These are phyloP conservation scores for Candida suzukii DNA, from an alignment of 805 yeast species.

Conservation along the genomic window DNA sequence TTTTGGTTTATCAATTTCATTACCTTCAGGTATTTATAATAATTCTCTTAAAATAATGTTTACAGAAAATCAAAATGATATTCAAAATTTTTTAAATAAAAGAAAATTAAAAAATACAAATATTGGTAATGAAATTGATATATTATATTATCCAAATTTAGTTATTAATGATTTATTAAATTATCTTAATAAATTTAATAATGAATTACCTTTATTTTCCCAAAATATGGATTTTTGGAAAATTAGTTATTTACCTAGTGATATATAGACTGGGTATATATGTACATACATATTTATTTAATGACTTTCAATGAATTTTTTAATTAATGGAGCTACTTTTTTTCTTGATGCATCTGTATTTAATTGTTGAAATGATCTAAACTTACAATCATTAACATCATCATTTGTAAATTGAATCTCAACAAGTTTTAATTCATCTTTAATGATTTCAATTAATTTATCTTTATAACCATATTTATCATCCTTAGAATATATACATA, in stretches of 20 bases:
- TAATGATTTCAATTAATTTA: conserved; percentile 9
- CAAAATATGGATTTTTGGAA: conserved; percentile 22
- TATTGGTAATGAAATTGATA: conserved; percentile 28
- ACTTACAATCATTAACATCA: background rate
- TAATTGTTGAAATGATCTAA: conserved; percentile 32
- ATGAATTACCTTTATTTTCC: conserved; percentile 26
- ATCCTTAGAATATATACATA: conserved; percentile 22
- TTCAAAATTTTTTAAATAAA: conserved; percentile 19
- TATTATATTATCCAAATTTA: conserved; percentile 16
- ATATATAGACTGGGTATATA: conserved; percentile 2
- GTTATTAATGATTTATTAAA: conserved; percentile 25
- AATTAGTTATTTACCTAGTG: conserved; percentile 18
- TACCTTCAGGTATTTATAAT: background rate
- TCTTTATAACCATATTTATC: conserved; percentile 3
- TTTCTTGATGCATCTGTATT: conserved; percentile 69
- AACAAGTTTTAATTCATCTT: conserved; percentile 15
- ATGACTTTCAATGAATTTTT: conserved; percentile 5
- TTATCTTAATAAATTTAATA: conserved; percentile 22
- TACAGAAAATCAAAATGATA: conserved; percentile 22
- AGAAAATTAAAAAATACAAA: conserved; percentile 7
- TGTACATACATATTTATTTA: background rate
- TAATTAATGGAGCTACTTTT: conserved; percentile 69
- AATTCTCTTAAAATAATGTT: conserved; percentile 35
- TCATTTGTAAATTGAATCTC: too few relatives aligned
- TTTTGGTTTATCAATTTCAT: conserved; percentile 23